Percentiles rank a stretch among this genome's conserved stretches.
Evolutionary conservation across 2,329 filamentous ascomycete species (phyloP).

Genomic region (Gremmenia infestans): DNA sequence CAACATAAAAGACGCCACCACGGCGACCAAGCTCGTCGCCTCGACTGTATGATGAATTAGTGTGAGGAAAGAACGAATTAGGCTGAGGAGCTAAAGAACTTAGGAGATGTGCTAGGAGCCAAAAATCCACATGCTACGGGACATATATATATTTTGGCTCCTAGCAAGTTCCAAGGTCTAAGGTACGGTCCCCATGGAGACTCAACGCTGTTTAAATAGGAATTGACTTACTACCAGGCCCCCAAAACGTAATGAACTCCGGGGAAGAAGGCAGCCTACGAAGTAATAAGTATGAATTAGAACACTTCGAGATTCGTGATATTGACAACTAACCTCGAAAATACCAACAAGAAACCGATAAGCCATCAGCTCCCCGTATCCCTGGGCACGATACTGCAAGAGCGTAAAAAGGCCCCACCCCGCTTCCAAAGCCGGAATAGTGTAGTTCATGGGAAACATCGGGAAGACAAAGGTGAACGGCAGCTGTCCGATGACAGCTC

Average conservation of each 20-base stretch:
- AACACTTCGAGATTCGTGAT: background rate
- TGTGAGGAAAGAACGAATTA: too few relatives aligned
- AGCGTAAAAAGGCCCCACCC: slow-evolving; percentile 27
- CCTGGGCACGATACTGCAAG: slow-evolving; percentile 32
- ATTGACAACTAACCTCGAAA: slow-evolving; percentile 38
- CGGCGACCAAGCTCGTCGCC: slow-evolving; percentile 27
- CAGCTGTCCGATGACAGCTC: slow-evolving; percentile 24
- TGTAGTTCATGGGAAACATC: slow-evolving; percentile 25
- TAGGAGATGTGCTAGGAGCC: background rate
- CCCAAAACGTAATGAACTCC: slow-evolving; percentile 34
- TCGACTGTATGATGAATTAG: slow-evolving; percentile 2
- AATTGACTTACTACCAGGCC: slow-evolving; percentile 27
- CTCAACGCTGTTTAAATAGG: too few relatives aligned
- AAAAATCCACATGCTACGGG: too few relatives aligned
- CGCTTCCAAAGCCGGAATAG: slow-evolving; percentile 24
- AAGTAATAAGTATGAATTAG: background rate
- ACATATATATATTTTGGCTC: too few relatives aligned
- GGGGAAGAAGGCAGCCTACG: slow-evolving; percentile 32
- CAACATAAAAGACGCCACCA: slow-evolving; percentile 24
- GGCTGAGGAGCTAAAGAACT: too few relatives aligned
- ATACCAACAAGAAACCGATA: slow-evolving; percentile 51
- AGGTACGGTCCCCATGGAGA: too few relatives aligned
- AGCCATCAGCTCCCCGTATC: slow-evolving; percentile 45
- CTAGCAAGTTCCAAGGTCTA: too few relatives aligned
- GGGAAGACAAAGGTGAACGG: slow-evolving; percentile 27